Percentiles rank a stretch among this genome's conserved stretches.
Evolutionary conservation across 768 basidiomycete species (phyloP).

Genomic region (Kockovaella imperatae): DNA sequence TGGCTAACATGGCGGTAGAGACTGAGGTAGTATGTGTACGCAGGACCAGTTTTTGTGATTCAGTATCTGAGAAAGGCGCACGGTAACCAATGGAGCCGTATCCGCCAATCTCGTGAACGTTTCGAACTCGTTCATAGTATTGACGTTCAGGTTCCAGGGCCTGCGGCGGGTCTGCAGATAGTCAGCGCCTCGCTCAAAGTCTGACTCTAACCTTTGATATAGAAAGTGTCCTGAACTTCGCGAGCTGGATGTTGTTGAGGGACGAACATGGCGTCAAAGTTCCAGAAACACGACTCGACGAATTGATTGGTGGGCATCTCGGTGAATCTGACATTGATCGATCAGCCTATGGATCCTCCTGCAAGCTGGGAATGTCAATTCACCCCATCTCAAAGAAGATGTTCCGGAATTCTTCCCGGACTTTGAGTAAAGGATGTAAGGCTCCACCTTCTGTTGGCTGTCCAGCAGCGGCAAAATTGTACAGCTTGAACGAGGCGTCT

Average conservation of each 20-base stretch:
- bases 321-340: conserved; percentile 61
- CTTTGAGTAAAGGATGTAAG: conserved; percentile 91
- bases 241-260: conserved; percentile 98
- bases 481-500: conserved; percentile 86
- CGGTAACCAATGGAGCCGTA: conserved; percentile 94
- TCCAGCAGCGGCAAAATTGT: conserved; percentile 97
- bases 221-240: conserved; percentile 97
- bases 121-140: conserved; percentile 78
- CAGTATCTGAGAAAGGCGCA: conserved; percentile 88
- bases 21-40: conserved; percentile 96
- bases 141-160: conserved; percentile 67
- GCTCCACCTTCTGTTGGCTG: conserved; percentile 82
- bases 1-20: conserved; percentile 86
- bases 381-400: conserved; percentile 99
- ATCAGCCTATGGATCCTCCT: background rate
- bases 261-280: conserved; percentile 95
- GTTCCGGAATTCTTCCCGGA: conserved; percentile 91
- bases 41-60: conserved; percentile 82
- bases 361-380: background rate
- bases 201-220: conserved; percentile 68
- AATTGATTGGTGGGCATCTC: conserved; percentile 97
- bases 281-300: conserved; percentile 98
- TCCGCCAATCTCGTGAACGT: conserved; percentile 70
- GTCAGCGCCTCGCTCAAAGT: background rate
- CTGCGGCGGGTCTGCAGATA: conserved; percentile 60